Percentiles rank a stretch among this genome's conserved stretches.
Evolutionary conservation across 75 land plant species (phyloP).

Genomic region (Chamaecyparis obtusa): DNA sequence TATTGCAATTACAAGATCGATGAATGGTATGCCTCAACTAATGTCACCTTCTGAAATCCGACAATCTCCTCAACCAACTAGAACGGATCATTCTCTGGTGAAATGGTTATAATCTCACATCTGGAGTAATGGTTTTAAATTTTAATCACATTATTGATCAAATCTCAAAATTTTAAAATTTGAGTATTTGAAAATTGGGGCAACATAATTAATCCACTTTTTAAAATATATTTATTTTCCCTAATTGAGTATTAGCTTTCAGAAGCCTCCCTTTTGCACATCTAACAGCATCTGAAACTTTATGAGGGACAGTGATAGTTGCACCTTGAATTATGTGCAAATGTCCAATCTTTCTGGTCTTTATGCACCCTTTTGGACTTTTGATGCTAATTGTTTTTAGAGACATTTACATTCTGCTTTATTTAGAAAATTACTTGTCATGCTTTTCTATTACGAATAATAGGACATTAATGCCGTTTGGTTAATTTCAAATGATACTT

Average conservation of each 20-base stretch:
- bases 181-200: no score
- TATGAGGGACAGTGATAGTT: not conserved
- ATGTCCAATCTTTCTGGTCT: not conserved
- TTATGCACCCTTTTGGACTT: not conserved
- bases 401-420: not conserved
- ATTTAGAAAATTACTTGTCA: not conserved
- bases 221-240: not conserved
- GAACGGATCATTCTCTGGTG: no score
- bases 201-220: not conserved
- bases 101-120: no score
- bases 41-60: no score
- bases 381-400: not conserved
- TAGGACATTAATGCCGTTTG: not conserved
- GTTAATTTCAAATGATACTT: not conserved
- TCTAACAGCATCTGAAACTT: not conserved
- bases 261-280: not conserved
- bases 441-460: not conserved
- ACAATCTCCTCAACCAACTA: no score
- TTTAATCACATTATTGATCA: no score
- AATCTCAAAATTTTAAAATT: no score
- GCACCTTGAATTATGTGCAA: not conserved
- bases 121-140: no score
- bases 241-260: not conserved
- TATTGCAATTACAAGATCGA: no score
- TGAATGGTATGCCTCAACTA: no score